phyloP scores from a whole-genome alignment of 371 early-diverging fungal genomes.

The Dinochytrium kinnereticum region DNA sequence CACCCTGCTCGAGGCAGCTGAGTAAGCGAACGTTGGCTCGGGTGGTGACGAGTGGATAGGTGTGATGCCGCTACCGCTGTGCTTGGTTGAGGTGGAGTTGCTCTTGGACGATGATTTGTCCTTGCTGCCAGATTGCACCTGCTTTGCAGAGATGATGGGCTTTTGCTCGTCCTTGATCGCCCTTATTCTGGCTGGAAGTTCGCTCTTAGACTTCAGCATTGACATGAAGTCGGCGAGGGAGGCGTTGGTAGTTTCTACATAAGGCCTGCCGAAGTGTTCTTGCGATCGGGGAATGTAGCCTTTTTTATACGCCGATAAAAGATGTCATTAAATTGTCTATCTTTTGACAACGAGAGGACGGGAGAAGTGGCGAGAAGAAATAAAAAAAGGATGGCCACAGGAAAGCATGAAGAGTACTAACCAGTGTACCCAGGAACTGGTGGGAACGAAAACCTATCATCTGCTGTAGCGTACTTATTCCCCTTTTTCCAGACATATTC shows the following conservation, averaged over 20 bases:
- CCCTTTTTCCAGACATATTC: conserved; percentile 47
- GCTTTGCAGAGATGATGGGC: conserved; percentile 33
- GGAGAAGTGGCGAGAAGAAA: too few relatives aligned
- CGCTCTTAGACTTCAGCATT: conserved; percentile 50
- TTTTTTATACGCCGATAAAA: too few relatives aligned
- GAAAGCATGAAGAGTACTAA: background rate
- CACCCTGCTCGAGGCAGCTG: conserved; percentile 31
- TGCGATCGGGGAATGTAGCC: conserved; percentile 59
- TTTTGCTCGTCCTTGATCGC: conserved; percentile 47
- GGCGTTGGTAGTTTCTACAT: conserved; percentile 55
- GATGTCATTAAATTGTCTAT: too few relatives aligned
- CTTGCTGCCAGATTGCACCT: background rate
- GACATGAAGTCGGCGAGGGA: conserved; percentile 51
- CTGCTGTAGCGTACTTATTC: conserved; percentile 55
- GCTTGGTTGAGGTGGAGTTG: background rate
- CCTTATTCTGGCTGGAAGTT: conserved; percentile 50
- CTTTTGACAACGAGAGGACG: too few relatives aligned
- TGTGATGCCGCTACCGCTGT: background rate
- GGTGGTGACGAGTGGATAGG: background rate
- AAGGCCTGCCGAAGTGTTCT: conserved; percentile 59
- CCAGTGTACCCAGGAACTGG: conserved; percentile 62
- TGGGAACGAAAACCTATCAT: conserved; percentile 59
- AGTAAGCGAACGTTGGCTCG: conserved; percentile 43
- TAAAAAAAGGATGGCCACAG: conserved; percentile 8
- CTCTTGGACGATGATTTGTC: background rate